phyloP scores from a whole-genome alignment of 106 monocot species.

The Dendrobium nobile region DNA sequence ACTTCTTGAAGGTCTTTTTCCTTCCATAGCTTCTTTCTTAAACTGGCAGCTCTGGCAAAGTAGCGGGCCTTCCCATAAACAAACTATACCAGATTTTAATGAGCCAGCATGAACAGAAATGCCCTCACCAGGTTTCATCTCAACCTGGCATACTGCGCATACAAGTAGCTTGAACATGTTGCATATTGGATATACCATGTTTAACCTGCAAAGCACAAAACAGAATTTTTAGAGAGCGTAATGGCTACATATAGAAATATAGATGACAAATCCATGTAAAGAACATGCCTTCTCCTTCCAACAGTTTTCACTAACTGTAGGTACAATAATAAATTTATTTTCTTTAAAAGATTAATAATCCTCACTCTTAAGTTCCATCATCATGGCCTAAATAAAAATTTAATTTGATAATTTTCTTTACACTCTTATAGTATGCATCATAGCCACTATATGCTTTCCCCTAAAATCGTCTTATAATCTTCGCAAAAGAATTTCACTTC shows the following conservation, averaged over 20 bases:
- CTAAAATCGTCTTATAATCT: too few relatives aligned
- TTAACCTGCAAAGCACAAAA: conserved; percentile 40
- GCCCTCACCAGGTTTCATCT: conserved; percentile 82
- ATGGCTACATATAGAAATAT: not conserved
- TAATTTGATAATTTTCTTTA: too few relatives aligned
- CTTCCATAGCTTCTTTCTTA: conserved; percentile 92
- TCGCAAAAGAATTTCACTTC: too few relatives aligned
- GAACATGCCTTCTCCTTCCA: too few relatives aligned
- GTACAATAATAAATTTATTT: too few relatives aligned
- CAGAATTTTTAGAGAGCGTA: not conserved
- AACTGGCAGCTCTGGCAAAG: conserved; percentile 64
- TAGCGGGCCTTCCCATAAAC: conserved; percentile 72
- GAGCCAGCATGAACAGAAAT: conserved; percentile 47
- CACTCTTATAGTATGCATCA: too few relatives aligned
- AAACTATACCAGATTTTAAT: conserved; percentile 17
- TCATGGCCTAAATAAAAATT: too few relatives aligned
- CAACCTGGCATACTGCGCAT: conserved; percentile 77
- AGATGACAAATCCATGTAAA: not conserved
- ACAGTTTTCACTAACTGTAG: not conserved
- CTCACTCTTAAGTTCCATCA: too few relatives aligned
- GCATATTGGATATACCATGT: conserved; percentile 38
- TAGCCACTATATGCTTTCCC: too few relatives aligned
- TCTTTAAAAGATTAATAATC: too few relatives aligned
- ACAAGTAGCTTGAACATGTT: conserved; percentile 65
- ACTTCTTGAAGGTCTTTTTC: conserved; percentile 33